Evolutionary conservation across 331 rosid species (phyloP), one percentile per base, ranked within the genome.

Genomic region (Pyrus hybrid): DNA sequence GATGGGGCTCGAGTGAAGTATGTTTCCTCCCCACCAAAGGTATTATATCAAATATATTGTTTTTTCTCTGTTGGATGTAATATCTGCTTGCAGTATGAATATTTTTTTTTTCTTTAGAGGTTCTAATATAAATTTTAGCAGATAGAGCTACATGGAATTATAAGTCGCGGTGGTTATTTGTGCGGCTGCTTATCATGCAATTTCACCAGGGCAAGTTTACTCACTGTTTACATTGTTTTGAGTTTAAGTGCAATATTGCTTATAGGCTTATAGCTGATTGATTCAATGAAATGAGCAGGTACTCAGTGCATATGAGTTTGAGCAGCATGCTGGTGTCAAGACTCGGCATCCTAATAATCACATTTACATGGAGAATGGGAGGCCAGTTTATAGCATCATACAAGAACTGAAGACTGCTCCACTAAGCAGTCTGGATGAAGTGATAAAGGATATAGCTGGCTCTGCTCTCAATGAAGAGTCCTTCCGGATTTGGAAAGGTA

Each of bases 291-390:
- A n/a, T 78, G 70, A 72, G 62, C 87, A 95, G 99, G 96, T 90
- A 41, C 91, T 92, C 65, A 92, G 90, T 84, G 99, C 99, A 9
- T 92, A 90, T 69, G 97, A 95, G 89, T 95, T 95, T 68, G 99
- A 95, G 89, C 91, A 86, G 84, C 99, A 95, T 78, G 99, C 97
- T 67, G 99, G 99, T 76, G 89, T 85, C 71, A 92, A 86, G 86
- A 95, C 97, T 25, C 91, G 99, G 68, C 99, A 95, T 85, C 99
- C 99, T 32, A 92, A 95, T 69, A 92, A 95, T 85, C 99, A 92
- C 76, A 95, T 95, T 80, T 92, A 68, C 86, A 77, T 95, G 82
- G 99, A 92, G 79, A 95, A 89, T 78, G 96, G 97, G 77, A 90
- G 86, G 88, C 90, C 97, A 11, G 85, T 95, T 79, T 94, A 94